Evolutionary conservation across 257 asterid genomes (phyloP), one percentile per base, ranked within the genome.

Genomic region (Solanum chiquidenum): DNA sequence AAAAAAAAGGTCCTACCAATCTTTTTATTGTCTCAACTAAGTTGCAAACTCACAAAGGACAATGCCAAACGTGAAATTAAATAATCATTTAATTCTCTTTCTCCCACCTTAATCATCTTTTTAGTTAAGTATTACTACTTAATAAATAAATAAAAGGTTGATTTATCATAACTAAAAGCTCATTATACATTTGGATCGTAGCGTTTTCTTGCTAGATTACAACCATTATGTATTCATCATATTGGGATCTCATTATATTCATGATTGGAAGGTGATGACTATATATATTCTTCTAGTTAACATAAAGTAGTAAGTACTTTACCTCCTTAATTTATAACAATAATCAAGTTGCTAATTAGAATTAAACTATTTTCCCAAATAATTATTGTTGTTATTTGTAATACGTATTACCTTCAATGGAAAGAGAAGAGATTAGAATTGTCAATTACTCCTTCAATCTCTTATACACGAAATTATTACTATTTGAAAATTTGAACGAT

Each of bases 1-100:
- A 0, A 80, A 40, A 27, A 71, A 72, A 42, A 84, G 90, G 74
- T 83, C 86, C 85, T 86, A 87, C 88, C 87, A 76, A 89, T 66
- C 90, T 86, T 86, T 86, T 86, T 42, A 87, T 82, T 60, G 86
- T 84, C 46, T 85, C 18, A 66, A 55, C 87, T 85, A 62, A 64
- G 80, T 29, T 79, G 86, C 86, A 85, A 91, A 77, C 87, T 86
- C 91, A 91, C 91, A 64, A 91, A 89, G 92, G 92, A 94, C 95
- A 94, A 88, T 87, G 77, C 64, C 73, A 90, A 86, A 89, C 86
- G 90, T 89, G 93, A 89, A 27, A 87, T 80, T 83, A 86, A 88
- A 83, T 82, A 89, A 89, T 88, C 89, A 87, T 46, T 80, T 44
- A 80, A 80, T 77, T 77, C 2, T 77, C 64, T 77, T n/a, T 37